Conservation (phyloP, 1,284 basidiomycete genomes). For the Heterobasidion annosum region DNA sequence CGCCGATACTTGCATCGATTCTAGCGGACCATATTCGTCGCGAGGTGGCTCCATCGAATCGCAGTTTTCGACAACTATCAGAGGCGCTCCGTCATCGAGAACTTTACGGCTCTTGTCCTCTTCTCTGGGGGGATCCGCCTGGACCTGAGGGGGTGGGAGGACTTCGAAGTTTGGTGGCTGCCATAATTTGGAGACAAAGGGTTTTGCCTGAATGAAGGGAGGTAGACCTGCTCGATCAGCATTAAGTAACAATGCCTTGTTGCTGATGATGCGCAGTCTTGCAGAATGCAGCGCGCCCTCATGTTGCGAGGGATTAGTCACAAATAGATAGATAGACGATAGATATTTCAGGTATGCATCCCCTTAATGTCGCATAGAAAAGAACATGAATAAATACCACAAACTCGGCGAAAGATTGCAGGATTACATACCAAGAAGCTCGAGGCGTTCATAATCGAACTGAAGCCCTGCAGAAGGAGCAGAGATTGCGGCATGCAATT, state of each 20-base stretch:
- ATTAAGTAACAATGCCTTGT: slow-evolving; percentile 49
- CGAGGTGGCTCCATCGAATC: no score
- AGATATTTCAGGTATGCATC: slow-evolving; percentile 77
- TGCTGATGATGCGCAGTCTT: slow-evolving; percentile 65
- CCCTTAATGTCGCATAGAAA: slow-evolving; percentile 30
- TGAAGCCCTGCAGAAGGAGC: slow-evolving; percentile 58
- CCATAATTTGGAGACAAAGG: slow-evolving; percentile 62
- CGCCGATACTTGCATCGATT: no score
- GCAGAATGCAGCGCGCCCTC: slow-evolving; percentile 58
- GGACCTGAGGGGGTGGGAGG: slow-evolving; percentile 9
- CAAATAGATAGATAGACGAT: slow-evolving; percentile 64
- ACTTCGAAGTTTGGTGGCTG: slow-evolving; percentile 38
- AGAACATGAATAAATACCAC: neutral
- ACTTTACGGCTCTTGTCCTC: slow-evolving; percentile 1
- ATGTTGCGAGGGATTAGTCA: slow-evolving; percentile 47
- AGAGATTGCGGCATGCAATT: slow-evolving; percentile 57
- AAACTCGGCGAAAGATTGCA: neutral
- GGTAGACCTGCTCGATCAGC: slow-evolving; percentile 53
- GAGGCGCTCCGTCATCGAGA: no score
- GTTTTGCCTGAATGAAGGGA: slow-evolving; percentile 60
- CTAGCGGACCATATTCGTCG: no score
- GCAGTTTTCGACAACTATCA: no score
- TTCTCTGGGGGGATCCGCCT: neutral
- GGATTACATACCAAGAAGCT: slow-evolving; percentile 53
- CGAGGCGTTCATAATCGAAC: slow-evolving; percentile 72